Base-by-base conservation (phyloP, 768 basidiomycete species). In the Asterophora lycoperdoides region DNA sequence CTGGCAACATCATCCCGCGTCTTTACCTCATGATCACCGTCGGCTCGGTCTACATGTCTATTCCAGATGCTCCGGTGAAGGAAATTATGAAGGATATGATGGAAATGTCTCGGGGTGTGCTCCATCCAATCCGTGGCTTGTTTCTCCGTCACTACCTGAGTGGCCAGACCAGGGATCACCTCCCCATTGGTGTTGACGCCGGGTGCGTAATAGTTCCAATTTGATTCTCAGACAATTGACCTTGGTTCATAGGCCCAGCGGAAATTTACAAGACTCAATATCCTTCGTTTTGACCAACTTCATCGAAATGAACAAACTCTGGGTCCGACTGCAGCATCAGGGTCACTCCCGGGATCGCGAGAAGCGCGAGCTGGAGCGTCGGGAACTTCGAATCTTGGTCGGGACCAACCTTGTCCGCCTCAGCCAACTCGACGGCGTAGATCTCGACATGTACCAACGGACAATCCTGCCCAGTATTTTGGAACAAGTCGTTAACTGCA, bases 1-100 rank as follows among this genome's bases (percentile, higher is more conserved):
- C 93, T 30, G 92, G 93, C 63, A 95, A 94, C 65, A 94, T 96
- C 65, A 86, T 95, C 41, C 93, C 93, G 19, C 83, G 93, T 14
- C 76, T 91, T 30, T 92, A 98, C 70, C 89, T 98, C 61, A 98
- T 99, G 96, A 96, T 98, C 60, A 98, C 96, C 33, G 95, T 99
- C 53, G 96, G 96, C 55, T 91, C 95, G 1, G 94, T 98, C 30
- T 99, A 97, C 76, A 98, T 99, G 96, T 93, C 93, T 23, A 85
- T 97, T 44, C 84, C 93, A 2, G 95, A 96, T 51, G 94, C 95
- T 8, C 95, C 95, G 4, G 85, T 98, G 48, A 96, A 93, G 75
- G 95, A 99, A 72, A 93, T 99, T 54, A 99, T 98, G 95, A 98
- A 96, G 77, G 96, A 99, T 68, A 97, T 98, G 95, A 88, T 99